Evolutionary conservation across 2,329 filamentous ascomycete genomes (phyloP), one percentile per base, ranked within the genome.

Genomic region (Tolypocladium cylindrosporum): DNA sequence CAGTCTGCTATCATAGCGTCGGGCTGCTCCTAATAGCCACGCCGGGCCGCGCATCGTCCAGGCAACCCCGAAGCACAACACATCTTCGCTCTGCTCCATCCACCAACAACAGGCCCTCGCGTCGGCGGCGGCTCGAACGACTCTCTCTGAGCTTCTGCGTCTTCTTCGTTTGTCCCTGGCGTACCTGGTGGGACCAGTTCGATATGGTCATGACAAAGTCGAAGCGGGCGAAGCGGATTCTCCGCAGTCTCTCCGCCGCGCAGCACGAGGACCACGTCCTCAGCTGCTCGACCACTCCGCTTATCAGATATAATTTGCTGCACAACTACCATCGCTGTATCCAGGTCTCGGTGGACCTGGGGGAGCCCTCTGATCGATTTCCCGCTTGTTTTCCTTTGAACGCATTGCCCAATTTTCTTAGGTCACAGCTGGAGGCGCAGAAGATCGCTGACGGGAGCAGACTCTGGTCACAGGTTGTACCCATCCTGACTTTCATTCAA

Each of bases 261-360:
- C 75, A 78, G 60, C 67, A 76, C 36, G 65, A 75, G 58, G 70
- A 71, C 2, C 71, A 77, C 61, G 66, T 65, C 51, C 66, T 76
- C 60, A 68, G 72, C 65, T 62, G 60, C 45, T 66, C 64, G 31
- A 59, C 61, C 52, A 66, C 62, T 57, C 63, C 63, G n/a, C 64
- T 67, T 57, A 68, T 68, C 59, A 63, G 66, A 65, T 65, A 68
- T 65, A 67, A 64, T 64, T 67, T 68, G 64, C 61, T 68, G 56
- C 61, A 68, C 62, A 66, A 66, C 62, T 64, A 65, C 58, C 61
- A 65, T 55, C 67, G 67, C 62, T 68, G 67, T 56, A 58, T 65
- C 37, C 67, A 68, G 54, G 65, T 67, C 48, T 63, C 63, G 21
- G 63, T 68, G 41, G 64, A 75, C 56, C 55, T 65, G 34, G 56